Evolutionary conservation across 495 filamentous ascomycete species (phyloP).

Genomic region (Penicillium longicatenatum): DNA sequence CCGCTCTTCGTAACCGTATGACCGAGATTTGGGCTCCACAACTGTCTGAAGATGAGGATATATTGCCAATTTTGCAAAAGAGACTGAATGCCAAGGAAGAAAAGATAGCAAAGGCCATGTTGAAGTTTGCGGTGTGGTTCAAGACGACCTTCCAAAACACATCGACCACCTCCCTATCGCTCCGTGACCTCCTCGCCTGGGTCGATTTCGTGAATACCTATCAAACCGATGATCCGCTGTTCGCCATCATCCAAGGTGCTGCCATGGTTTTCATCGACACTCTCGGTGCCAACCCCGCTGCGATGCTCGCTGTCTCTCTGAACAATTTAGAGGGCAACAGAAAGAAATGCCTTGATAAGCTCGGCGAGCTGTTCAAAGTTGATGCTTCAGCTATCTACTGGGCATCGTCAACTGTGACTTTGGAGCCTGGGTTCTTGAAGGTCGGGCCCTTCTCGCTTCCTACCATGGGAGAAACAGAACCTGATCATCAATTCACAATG

Average conservation of each 20-base stretch:
- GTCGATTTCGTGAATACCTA: slow-evolving; percentile 85
- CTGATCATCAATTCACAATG: slow-evolving; percentile 71
- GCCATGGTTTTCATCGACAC: slow-evolving; percentile 96
- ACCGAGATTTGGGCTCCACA: slow-evolving; percentile 98
- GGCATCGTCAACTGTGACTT: slow-evolving; percentile 48
- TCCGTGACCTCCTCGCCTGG: slow-evolving; percentile 90
- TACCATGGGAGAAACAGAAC: slow-evolving; percentile 45
- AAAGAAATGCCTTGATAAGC: slow-evolving; percentile 67
- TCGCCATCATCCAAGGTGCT: slow-evolving; percentile 79
- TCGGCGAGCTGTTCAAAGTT: slow-evolving; percentile 63
- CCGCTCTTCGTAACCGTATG: slow-evolving; percentile 92
- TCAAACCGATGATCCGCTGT: slow-evolving; percentile 47
- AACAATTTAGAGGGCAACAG: slow-evolving; percentile 63
- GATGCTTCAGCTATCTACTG: slow-evolving; percentile 67
- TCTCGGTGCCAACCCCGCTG: slow-evolving; percentile 89
- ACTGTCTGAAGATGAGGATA: slow-evolving; percentile 75
- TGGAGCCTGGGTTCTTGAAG: slow-evolving; percentile 50
- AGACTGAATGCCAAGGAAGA: slow-evolving; percentile 65
- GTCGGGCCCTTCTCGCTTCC: slow-evolving; percentile 75
- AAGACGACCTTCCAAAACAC: slow-evolving; percentile 73
- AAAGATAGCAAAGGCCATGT: slow-evolving; percentile 55
- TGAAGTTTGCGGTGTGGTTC: slow-evolving; percentile 93
- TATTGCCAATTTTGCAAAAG: slow-evolving; percentile 78
- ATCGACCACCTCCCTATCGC: slow-evolving; percentile 72
- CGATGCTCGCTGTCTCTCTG: slow-evolving; percentile 67